Conservation (phyloP, 2,329 filamentous ascomycete genomes). For the Alternaria conjuncta region DNA sequence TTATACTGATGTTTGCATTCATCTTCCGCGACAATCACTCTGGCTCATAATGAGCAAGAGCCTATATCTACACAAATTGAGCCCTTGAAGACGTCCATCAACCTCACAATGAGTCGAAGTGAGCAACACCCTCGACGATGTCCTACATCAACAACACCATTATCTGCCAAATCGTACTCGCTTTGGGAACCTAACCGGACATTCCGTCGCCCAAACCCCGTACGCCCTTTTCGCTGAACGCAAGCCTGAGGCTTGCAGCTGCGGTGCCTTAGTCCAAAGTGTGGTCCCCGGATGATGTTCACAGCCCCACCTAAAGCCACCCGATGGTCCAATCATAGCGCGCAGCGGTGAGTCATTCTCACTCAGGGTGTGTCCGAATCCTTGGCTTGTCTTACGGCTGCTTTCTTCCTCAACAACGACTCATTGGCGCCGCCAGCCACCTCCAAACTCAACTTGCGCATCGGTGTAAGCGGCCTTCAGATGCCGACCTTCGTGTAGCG, state of each 20-base stretch:
- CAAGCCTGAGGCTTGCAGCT: neutral
- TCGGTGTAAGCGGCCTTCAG: neutral
- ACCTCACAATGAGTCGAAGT: constrained; percentile 11
- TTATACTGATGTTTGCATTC: neutral
- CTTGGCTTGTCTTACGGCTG: neutral
- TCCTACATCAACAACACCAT: neutral
- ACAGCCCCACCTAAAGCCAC: neutral
- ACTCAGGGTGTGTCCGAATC: constrained; percentile 12
- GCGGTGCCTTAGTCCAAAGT: neutral
- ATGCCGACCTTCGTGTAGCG: neutral
- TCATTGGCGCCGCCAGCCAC: neutral
- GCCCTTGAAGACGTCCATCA: neutral
- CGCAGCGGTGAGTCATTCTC: constrained; percentile 23
- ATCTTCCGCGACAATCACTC: neutral
- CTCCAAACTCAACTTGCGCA: neutral
- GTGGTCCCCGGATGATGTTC: neutral
- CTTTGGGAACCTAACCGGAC: neutral
- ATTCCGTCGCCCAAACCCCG: neutral
- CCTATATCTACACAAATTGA: neutral
- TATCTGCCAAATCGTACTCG: neutral
- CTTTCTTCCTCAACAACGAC: neutral
- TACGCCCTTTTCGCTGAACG: neutral
- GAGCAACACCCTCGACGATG: neutral
- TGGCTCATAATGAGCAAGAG: constrained; percentile 5
- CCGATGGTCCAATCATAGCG: constrained; percentile 5